Evolutionary conservation across 2,329 filamentous ascomycete genomes (phyloP).

Genomic region (Penicillium oxalicum): DNA sequence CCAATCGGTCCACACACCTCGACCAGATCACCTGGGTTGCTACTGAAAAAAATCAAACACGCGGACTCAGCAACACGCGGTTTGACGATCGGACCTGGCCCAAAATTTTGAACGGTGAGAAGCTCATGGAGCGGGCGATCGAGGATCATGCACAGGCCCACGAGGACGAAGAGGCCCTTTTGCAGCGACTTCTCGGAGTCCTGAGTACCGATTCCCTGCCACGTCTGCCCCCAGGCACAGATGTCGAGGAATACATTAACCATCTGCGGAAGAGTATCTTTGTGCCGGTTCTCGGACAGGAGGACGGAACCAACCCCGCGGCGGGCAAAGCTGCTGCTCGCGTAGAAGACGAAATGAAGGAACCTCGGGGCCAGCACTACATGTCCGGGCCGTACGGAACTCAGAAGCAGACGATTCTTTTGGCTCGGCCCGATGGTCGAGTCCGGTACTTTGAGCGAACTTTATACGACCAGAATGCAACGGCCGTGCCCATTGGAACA

Average conservation of each 20-base stretch:
- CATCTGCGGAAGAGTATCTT: constrained; percentile 57
- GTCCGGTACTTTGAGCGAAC: constrained; percentile 60
- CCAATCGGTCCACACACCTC: constrained; percentile 53
- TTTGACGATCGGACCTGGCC: constrained; percentile 57
- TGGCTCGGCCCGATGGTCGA: constrained; percentile 51
- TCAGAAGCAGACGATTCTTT: constrained; percentile 57
- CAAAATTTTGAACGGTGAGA: constrained; percentile 55
- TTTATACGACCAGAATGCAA: constrained; percentile 50
- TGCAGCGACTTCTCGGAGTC: constrained; percentile 48
- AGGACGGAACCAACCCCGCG: constrained; percentile 34
- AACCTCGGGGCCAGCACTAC: constrained; percentile 26
- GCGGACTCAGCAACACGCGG: constrained; percentile 56
- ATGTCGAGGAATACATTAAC: constrained; percentile 51
- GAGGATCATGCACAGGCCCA: constrained; percentile 37
- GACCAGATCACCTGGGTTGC: constrained; percentile 50
- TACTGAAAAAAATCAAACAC: constrained; percentile 45
- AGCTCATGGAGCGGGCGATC: constrained; percentile 47
- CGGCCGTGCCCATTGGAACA: constrained; percentile 41
- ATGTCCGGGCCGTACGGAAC: constrained; percentile 55
- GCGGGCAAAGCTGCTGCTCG: constrained; percentile 32
- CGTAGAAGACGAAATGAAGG: constrained; percentile 18
- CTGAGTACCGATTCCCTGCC: constrained; percentile 53
- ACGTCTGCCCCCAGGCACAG: constrained; percentile 41
- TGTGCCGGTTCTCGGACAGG: constrained; percentile 51
- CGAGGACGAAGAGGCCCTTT: constrained; percentile 45